Evolutionary conservation across 805 yeast species (phyloP), one percentile per base, ranked within the genome.

Genomic region (Cyberlindnera galapagoensis): DNA sequence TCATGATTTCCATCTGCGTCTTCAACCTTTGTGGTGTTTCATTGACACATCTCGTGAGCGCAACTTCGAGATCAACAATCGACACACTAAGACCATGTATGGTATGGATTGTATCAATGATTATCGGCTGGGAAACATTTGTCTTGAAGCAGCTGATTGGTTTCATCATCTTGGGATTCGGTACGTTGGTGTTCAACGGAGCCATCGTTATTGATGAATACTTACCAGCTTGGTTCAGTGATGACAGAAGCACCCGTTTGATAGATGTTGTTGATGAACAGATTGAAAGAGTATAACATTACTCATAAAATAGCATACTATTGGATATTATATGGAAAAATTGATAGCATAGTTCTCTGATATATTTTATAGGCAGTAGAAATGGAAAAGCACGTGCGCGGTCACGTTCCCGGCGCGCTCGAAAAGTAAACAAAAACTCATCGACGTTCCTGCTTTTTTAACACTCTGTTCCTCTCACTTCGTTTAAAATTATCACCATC

Each of bases 1-100:
- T 81, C 40, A 80, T 83, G 90, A 30, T 77, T 3, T 78, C 82
- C 7, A 82, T 83, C 39, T 74, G 86, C 2, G 46, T 68, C 5
- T 83, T 83, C 67, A 83, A 83, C 55, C 77, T 67, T 53, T 76
- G 76, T 46, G 94, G 94, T 3, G 68, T 81, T 24, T 67, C 84
- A 7, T 59, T 83, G 23, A 83, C 94, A 3, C 65, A 71, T 30
- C 57, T 59, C 28, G 51, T 82, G 29, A 76, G 81, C 32, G 92
- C 94, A 21, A 82, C 94, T 2, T 68, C 88, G 2, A 65, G 92
- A 49, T 76, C 86, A 15, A 83, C 92, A 2, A 71, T 83, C 31
- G 94, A 83, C 49, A 77, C 87, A 1, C 77, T 82, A 38, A 66
- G 94, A 42, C 82, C 92, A 0, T 56, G 81, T 16, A 56, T 80